Evolutionary conservation across 2,329 filamentous ascomycete genomes (phyloP), one percentile per base, ranked within the genome.

Genomic region (Xylaria digitata): DNA sequence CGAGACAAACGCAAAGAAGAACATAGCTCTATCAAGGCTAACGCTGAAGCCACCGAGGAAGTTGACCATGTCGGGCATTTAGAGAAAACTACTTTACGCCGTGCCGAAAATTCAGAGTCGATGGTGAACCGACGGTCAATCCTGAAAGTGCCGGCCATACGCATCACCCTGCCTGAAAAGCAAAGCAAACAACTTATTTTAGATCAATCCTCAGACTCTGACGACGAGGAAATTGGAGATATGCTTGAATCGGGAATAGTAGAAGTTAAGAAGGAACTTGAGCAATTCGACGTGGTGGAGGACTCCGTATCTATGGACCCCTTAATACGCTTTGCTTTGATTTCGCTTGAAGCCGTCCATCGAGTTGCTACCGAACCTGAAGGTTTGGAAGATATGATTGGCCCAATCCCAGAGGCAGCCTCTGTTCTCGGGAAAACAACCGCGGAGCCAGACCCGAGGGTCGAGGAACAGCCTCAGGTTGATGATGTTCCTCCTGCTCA

Each of bases 171-270:
- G 26, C 65, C 68, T 13, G 54, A 68, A 54, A 82, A 80, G 64
- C 74, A 76, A 58, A 70, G 74, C 6, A 71, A 68, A 9, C 67
- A 75, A 32, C 71, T 72, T 11, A 71, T 79, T 11, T 69, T 78
- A 4, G 81, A 82, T 53, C 79, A 81, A 60, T 84, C 85, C 52
- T 87, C 85, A 0, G 86, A 88, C 61, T 84, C 82, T 13, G 70
- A 83, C 57, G 85, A 88, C 49, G 86, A 89, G 63, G 86, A 88
- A 54, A 85, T 88, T 79, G 85, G 83, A 19, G 85, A 86, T 58
- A 85, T 85, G 65, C 87, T 89, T 60, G 81, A 84, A 59, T 79
- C 80, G 60, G 80, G 87, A 70, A 87, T 88, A 43, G 75, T 79
- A 48, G 85, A 87, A 72, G 81, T 82, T 1, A 83, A 87, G 66